Percentiles rank a stretch among this genome's conserved stretches.
Conservation (phyloP, 2,329 filamentous ascomycete species). For the Penicillium fuscoglaucum region DNA sequence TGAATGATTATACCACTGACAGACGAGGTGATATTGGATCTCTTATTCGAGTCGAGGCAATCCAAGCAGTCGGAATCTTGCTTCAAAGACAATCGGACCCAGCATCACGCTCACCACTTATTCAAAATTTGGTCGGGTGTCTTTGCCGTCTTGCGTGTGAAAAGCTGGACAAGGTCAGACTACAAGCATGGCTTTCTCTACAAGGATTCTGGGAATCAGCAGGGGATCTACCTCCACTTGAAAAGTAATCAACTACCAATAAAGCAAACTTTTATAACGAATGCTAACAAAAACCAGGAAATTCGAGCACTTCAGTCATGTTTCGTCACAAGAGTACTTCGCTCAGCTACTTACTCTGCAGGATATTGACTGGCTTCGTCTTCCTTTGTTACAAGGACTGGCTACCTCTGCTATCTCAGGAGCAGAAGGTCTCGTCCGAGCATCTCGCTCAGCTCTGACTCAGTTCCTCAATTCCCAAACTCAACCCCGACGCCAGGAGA, state of each 20-base stretch:
- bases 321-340: slow-evolving; percentile 48
- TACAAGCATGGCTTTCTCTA: slow-evolving; percentile 50
- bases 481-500: slow-evolving; percentile 33
- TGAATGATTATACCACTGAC: slow-evolving; percentile 90
- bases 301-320: slow-evolving; percentile 48
- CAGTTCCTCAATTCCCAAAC: slow-evolving; percentile 33
- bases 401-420: slow-evolving; percentile 48
- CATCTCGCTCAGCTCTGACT: slow-evolving; percentile 44
- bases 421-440: slow-evolving; percentile 46
- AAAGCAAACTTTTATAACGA: background rate
- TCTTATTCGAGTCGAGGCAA: slow-evolving; percentile 75
- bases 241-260: slow-evolving; percentile 42
- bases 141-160: slow-evolving; percentile 74
- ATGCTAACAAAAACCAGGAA: slow-evolving; percentile 30
- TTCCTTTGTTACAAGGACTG: slow-evolving; percentile 44
- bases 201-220: slow-evolving; percentile 42
- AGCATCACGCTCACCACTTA: slow-evolving; percentile 15
- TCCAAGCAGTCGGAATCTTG: slow-evolving; percentile 60
- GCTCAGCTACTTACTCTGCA: slow-evolving; percentile 43
- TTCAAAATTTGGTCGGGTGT: slow-evolving; percentile 38
- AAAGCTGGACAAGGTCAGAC: slow-evolving; percentile 83
- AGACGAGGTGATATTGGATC: slow-evolving; percentile 89
- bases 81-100: slow-evolving; percentile 23
- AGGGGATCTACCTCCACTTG: slow-evolving; percentile 35
- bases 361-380: slow-evolving; percentile 37